Conservation (phyloP, 1,284 basidiomycete species). For the Ganoderma sinense region DNA sequence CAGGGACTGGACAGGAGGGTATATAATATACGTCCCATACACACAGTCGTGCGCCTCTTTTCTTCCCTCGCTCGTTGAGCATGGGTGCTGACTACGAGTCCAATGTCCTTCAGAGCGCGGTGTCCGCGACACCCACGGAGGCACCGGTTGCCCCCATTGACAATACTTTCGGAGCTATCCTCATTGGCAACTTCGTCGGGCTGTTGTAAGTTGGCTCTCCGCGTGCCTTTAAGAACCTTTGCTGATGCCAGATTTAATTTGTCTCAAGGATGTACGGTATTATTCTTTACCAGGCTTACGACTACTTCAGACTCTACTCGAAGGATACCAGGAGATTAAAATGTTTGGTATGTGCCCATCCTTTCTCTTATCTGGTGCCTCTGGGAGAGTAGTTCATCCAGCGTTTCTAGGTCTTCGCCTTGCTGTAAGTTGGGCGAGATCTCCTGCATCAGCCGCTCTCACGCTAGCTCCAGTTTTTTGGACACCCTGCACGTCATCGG, state of each 20-base stretch:
- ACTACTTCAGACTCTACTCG: neutral
- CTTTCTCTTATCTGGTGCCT: neutral
- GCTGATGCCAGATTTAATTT: neutral
- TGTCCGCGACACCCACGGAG: conserved; percentile 2
- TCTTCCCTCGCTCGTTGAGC: neutral
- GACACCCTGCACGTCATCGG: neutral
- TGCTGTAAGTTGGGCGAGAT: neutral
- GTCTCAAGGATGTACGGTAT: neutral
- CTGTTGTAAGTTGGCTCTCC: neutral
- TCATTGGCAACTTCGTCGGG: neutral
- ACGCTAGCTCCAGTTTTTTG: neutral
- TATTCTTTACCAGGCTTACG: neutral
- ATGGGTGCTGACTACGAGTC: neutral
- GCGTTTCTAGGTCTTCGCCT: neutral
- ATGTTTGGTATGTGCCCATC: neutral
- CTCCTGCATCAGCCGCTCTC: neutral
- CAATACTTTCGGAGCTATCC: neutral
- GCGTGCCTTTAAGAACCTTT: too few relatives aligned
- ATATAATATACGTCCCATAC: neutral
- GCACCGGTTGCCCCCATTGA: conserved; percentile 4
- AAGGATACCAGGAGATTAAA: conserved; percentile 2
- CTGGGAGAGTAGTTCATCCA: neutral
- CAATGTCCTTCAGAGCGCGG: neutral
- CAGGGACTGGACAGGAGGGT: neutral
- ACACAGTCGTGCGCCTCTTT: neutral